These are phyloP conservation scores for Colletotrichum sidae DNA, from an alignment of 2,329 filamentous ascomycete genomes.

Conservation along the genomic window DNA sequence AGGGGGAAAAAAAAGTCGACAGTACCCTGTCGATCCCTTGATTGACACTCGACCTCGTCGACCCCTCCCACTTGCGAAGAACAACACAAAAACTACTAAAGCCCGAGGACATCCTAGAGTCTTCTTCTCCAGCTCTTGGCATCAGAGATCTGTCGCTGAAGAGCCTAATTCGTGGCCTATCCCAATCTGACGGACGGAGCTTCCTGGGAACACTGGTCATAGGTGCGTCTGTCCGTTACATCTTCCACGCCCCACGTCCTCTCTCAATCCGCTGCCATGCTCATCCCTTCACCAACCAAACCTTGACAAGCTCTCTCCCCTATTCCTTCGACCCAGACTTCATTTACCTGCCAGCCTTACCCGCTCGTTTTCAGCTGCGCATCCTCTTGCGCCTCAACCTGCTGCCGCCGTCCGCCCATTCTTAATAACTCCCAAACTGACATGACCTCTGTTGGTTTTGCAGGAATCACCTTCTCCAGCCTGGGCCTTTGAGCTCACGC, in stretches of 20 bases:
- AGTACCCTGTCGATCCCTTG: no score
- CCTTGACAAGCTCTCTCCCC: conserved; percentile 31
- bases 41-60: no score
- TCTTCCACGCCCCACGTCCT: conserved; percentile 22
- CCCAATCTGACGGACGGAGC: no score
- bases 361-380: conserved; percentile 10
- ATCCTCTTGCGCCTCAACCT: conserved; percentile 14
- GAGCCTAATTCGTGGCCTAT: no score
- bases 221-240: conserved; percentile 27
- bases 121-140: no score
- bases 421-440: conserved; percentile 32
- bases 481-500: conserved; percentile 1
- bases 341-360: conserved; percentile 33
- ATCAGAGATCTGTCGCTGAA: no score
- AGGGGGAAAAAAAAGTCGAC: no score
- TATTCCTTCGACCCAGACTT: conserved; percentile 16
- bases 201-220: no score
- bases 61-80: no score
- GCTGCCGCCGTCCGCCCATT: conserved; percentile 10
- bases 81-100: no score
- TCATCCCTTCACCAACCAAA: conserved; percentile 33
- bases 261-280: conserved; percentile 30
- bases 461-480: conserved; percentile 19
- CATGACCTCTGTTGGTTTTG: conserved; percentile 26
- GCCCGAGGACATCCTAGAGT: no score